Conservation (phyloP, 208 protist genomes). For the Trichomonas vaginalis region DNA sequence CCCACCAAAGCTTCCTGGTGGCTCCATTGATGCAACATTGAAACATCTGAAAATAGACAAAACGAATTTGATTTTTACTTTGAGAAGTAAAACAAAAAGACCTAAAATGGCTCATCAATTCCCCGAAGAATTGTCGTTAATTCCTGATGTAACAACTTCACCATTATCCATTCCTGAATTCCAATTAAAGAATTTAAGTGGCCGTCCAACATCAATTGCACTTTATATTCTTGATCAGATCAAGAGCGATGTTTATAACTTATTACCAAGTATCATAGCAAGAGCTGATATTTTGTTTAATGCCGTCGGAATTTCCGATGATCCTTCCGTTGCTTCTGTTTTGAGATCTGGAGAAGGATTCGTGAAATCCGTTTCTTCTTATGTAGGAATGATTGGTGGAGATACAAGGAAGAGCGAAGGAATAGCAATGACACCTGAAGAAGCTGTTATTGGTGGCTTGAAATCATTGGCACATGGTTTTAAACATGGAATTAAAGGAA, state of each 20-base stretch:
- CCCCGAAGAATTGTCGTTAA: not conserved
- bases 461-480: not conserved
- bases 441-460: not conserved
- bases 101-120: not conserved
- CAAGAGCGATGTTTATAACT: not conserved
- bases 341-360: not conserved
- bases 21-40: not conserved
- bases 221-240: not conserved
- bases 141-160: not conserved
- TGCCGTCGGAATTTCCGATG: not conserved
- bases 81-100: not conserved
- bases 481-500: not conserved
- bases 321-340: not conserved
- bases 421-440: not conserved
- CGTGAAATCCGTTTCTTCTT: not conserved
- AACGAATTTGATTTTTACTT: not conserved
- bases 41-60: not conserved
- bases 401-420: not conserved
- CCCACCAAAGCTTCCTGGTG: not conserved
- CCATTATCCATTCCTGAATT: not conserved
- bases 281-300: not conserved
- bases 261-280: not conserved
- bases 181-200: not conserved
- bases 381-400: not conserved
- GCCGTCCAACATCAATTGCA: not conserved